phyloP scores from a whole-genome alignment of 2,329 filamentous ascomycete genomes.

The Penicillium brasilianum region DNA sequence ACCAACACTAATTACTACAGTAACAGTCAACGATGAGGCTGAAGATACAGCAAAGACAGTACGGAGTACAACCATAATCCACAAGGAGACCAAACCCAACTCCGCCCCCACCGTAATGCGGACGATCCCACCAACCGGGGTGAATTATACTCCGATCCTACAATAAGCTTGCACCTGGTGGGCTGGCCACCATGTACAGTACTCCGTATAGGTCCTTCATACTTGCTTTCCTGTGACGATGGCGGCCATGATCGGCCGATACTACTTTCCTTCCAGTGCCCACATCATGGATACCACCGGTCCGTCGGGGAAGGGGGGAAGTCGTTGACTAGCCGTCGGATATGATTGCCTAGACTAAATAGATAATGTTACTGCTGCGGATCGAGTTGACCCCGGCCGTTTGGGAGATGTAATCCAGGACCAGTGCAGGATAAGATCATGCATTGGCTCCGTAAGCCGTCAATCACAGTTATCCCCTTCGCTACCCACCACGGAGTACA shows the following conservation, averaged over 20 bases:
- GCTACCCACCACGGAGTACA: not conserved
- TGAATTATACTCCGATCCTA: constrained; percentile 11
- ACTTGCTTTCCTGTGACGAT: not conserved
- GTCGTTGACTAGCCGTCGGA: constrained; percentile 7
- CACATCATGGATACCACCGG: not conserved
- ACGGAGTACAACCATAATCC: not conserved
- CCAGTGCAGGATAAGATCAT: not conserved
- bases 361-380: not conserved
- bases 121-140: constrained; percentile 5
- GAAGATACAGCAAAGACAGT: constrained; percentile 2
- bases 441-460: not conserved
- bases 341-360: constrained; percentile 15
- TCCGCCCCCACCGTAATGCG: not conserved
- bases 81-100: not conserved
- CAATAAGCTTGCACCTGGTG: not conserved
- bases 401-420: constrained; percentile 10
- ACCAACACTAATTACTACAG: not conserved
- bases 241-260: constrained; percentile 11
- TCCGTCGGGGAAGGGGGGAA: not conserved
- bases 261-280: not conserved
- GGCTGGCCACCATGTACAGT: not conserved
- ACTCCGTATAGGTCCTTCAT: not conserved
- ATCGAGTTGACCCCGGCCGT: constrained; percentile 25
- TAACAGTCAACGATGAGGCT: not conserved
- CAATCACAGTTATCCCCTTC: not conserved